Conservation (phyloP, 2,329 filamentous ascomycete genomes). For the Cadophora luteo-olivacea region DNA sequence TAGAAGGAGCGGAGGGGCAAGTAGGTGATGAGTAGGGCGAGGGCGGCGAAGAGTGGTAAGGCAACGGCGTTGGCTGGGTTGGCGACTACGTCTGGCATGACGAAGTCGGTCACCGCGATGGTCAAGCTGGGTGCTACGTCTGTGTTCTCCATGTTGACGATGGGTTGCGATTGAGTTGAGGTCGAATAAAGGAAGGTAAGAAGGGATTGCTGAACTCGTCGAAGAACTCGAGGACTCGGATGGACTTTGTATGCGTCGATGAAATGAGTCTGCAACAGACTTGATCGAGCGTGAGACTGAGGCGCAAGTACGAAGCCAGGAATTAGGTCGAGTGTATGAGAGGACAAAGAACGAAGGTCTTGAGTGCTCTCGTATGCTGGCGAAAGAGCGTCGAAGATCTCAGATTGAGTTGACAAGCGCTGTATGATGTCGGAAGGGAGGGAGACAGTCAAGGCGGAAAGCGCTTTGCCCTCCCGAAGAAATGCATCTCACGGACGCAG, state of each 20-base stretch:
- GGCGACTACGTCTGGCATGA: slow-evolving; percentile 15
- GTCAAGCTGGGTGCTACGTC: slow-evolving; percentile 9
- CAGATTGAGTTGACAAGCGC: background rate
- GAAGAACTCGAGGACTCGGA: background rate
- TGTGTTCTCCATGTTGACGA: slow-evolving; percentile 14
- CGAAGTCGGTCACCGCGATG: background rate
- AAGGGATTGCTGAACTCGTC: background rate
- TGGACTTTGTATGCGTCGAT: background rate
- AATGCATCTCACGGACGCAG: slow-evolving; percentile 10
- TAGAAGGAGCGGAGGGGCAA: slow-evolving; percentile 66
- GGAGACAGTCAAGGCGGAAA: slow-evolving; percentile 8
- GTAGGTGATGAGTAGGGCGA: slow-evolving; percentile 59
- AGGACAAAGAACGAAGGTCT: slow-evolving; percentile 1
- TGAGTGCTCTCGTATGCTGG: background rate
- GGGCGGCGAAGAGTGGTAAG: slow-evolving; percentile 55
- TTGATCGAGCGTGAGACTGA: slow-evolving; percentile 9
- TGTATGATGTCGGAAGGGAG: background rate
- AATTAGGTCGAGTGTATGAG: background rate
- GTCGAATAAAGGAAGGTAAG: background rate
- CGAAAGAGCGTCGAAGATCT: background rate
- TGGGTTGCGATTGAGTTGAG: background rate
- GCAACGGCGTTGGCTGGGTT: slow-evolving; percentile 44
- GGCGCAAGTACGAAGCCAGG: slow-evolving; percentile 1
- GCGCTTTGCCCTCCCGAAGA: background rate
- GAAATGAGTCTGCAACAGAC: slow-evolving; percentile 20